Evolutionary conservation across 371 early-diverging fungal species (phyloP), one percentile per base, ranked within the genome.

Genomic region (Mucor velutinosus): DNA sequence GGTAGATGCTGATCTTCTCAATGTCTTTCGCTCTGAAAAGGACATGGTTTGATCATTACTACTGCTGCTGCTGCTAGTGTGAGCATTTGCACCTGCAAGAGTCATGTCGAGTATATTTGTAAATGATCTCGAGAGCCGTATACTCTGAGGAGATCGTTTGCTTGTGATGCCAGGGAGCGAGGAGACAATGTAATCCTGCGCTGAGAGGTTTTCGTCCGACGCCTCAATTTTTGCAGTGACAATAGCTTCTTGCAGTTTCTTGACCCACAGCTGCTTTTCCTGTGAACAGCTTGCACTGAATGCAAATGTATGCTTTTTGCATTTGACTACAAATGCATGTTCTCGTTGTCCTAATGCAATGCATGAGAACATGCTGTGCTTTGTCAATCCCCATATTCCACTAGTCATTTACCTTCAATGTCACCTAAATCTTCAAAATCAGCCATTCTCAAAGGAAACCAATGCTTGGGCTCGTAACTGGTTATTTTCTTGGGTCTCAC

Each of bases 401-500:
- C n/a, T n/a, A n/a, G n/a, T n/a, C n/a, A 51, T 23, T 49, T 65
- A 74, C 81, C 81, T 70, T 73, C 79, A 65, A 74, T 76, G 64
- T 83, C 86, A 12, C 41, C 35, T 12, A 78, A 41, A 64, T 84
- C 78, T 61, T 78, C 80, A 27, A 84, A 65, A 41, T 84, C 85
- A 29, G 81, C 80, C 21, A 78, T 69, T 1, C 78, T 69, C 7
- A 88, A 68, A 0, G 88, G 87, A 53, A 88, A 77, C 88, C 88
- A 88, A 55, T 86, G 84, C 27, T 84, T 82, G 0, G 87, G 83
- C 61, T 86, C 87, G 39, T 86, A 88, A 7, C 64, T 62, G 7
- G 72, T 82, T 7, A 74, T 65, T 39, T 86, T 88, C 65, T 86
- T 88, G 2, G 85, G 82, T 39, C 84, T 74, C 3, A 86, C 83